Conservation (phyloP, 306 rosid species). For the Boehmeria nivea region DNA sequence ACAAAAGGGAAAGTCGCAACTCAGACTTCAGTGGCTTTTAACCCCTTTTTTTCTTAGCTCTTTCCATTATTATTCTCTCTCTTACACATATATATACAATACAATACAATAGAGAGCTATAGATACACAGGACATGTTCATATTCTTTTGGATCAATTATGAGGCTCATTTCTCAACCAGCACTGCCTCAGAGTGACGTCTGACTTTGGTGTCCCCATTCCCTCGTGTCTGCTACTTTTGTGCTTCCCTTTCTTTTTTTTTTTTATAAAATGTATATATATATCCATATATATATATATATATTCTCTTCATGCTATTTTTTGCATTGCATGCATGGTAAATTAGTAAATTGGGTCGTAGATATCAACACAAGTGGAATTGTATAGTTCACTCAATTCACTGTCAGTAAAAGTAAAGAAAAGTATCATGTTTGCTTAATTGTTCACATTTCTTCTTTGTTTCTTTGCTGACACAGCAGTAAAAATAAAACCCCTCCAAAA, state of each 20-base stretch:
- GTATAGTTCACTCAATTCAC: no score
- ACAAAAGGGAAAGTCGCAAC: constrained; percentile 44
- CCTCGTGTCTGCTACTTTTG: neutral
- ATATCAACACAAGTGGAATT: no score
- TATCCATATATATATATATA: no score
- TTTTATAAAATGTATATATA: neutral
- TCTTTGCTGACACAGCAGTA: no score
- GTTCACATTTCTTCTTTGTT: no score
- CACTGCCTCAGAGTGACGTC: neutral
- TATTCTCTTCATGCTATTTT: no score
- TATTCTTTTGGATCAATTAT: constrained; percentile 8
- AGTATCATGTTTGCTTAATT: no score
- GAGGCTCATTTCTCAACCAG: neutral
- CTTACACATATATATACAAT: neutral
- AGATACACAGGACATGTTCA: neutral
- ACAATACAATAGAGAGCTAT: neutral
- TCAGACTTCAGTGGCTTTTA: constrained; percentile 11
- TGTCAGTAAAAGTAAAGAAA: no score
- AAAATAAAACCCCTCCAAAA: no score
- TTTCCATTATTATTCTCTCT: constrained; percentile 1
- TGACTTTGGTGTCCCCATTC: neutral
- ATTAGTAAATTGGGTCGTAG: no score
- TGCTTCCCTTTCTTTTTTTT: constrained; percentile 17
- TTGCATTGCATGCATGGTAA: no score
- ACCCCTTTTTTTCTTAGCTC: constrained; percentile 17